Evolutionary conservation across 495 filamentous ascomycete species (phyloP), one percentile per base, ranked within the genome.

Genomic region (Hamigera avellanea): DNA sequence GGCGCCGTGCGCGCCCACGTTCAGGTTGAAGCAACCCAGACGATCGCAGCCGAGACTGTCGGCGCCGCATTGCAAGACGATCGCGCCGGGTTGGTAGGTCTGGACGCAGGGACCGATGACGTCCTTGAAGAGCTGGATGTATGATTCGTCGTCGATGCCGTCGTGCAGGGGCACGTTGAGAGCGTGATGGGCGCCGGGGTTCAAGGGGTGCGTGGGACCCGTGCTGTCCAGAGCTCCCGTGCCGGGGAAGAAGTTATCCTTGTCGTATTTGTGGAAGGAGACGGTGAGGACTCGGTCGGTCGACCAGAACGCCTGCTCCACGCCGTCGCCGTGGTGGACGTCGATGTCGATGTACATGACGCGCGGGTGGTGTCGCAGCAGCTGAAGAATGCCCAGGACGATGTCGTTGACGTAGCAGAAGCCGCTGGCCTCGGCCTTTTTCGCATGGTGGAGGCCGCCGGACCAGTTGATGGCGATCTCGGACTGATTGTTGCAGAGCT

Each of bases 371-470:
- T 87, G 70, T 14, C 84, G 81, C 13, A 98, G 69, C 6, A 98
- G 70, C 52, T 94, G 84, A 19, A 95, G 76, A 45, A 94, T 89
- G 31, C 85, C 87, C 18, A 98, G 78, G 26, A 96, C 93, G 53
- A 98, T 96, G 58, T 98, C 91, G 55, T 98, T 98, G 50, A 95
- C 80, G 61, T 98, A 98, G 63, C 91, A 98, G 62, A 98, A 98
- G 5, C 91, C 91, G 33, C 78, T 83, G 13, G 93, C 91, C 57
- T 93, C 84, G 51, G 79, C 76, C 50, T 93, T 94, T 54, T 95
- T 94, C 17, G 91, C 91, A 57, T 98, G 91, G 53, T 98, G 91
- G n/a, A 98, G 67, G 2, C 91, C 91, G 14, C 91, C 91, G n/a
- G 86, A 89, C 91, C 91, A 98, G 57, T 94, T 95, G 64, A 96